phyloP scores from a whole-genome alignment of 1,284 basidiomycete genomes.

The Ceratobasidium sp. region DNA sequence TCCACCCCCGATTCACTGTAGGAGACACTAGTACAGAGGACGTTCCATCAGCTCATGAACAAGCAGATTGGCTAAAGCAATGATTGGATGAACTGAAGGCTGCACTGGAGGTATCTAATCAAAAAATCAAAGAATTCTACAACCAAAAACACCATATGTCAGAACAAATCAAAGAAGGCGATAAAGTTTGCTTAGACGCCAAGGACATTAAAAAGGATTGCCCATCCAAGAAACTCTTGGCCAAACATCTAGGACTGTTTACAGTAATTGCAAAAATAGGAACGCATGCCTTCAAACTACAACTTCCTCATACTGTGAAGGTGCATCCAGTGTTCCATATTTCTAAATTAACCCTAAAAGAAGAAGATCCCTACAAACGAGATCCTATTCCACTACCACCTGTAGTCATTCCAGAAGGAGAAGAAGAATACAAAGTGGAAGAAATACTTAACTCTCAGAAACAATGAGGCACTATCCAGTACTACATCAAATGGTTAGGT shows the following conservation, averaged over 20 bases:
- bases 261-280: neutral
- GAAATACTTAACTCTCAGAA: no score
- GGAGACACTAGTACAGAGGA: neutral
- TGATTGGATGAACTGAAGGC: conserved; percentile 27
- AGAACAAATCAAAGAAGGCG: conserved; percentile 12
- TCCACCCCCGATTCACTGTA: conserved; percentile 25
- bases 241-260: conserved; percentile 24
- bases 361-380: no score
- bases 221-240: conserved; percentile 20
- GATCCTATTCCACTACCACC: no score
- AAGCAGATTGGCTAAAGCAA: neutral
- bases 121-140: conserved; percentile 28
- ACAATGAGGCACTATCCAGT: no score
- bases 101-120: conserved; percentile 6
- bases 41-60: conserved; percentile 11
- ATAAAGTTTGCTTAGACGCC: conserved; percentile 32
- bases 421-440: no score
- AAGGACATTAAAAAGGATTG: conserved; percentile 27
- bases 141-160: neutral
- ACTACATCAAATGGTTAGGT: no score
- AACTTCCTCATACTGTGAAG: neutral
- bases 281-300: conserved; percentile 1
- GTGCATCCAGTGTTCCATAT: conserved; percentile 15
- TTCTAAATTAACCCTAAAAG: neutral
- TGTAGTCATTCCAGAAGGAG: no score